Evolutionary conservation across 352 stramenopile species (phyloP), one percentile per base, ranked within the genome.

Genomic region (Globisporangium iwayamae): DNA sequence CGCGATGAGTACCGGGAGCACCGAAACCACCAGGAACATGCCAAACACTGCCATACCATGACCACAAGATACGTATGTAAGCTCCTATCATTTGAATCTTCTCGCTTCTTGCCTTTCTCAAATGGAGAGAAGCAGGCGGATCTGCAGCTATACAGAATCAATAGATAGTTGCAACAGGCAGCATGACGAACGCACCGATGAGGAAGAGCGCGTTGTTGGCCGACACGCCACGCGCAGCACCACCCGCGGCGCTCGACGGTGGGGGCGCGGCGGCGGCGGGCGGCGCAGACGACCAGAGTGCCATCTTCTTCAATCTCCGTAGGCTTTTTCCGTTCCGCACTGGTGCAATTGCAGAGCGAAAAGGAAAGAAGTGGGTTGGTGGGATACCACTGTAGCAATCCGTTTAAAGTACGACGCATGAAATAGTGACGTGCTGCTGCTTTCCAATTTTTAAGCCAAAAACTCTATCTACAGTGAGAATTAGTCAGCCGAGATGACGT

Each of bases 121-220:
- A 4, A 46, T 46, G 14, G 5, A n/a, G 39, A 36, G 32, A 8
- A 36, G 14, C 39, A n/a, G 14, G 36, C 55, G 51, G 46, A 1
- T 39, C 50, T 20, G 13, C 32, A 34, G 18, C 25, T 30, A 58
- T 20, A 34, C 22, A 59, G 22, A 16, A 38, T 20, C 38, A 11
- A 62, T 32, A 52, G 16, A 30, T 11, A 56, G 7, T 8, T 36
- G 4, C 5, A 56, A 57, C 10, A 22, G 16, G 41, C 41, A 22
- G 51, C 28, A 7, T 32, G 62, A 67, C 78, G 38, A 68, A 91
- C 83, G 38, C 67, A 91, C 83, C 59, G n/a, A 91, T 82, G 25
- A 91, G 76, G 65, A 90, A 91, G 48, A 90, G 69, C 52, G 69
- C 70, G 36, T 91, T 91, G 60, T 85, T 79, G 16, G 75, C 83